Conservation (phyloP, 331 rosid species). For the Rosa hybrid region DNA sequence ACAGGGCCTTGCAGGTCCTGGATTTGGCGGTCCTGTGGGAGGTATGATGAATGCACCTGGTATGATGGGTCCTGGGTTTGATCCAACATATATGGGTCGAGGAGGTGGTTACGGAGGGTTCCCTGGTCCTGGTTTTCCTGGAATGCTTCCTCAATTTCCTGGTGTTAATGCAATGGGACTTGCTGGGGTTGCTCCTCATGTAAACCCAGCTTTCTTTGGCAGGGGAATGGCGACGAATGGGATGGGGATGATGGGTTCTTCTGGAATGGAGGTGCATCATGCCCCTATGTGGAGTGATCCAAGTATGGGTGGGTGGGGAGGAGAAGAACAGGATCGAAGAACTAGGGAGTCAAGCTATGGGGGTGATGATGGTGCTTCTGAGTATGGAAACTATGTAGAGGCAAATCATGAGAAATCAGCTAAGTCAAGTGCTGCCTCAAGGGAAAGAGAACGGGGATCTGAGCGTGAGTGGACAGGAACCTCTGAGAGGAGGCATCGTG, state of each 20-base stretch:
- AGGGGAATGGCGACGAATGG: constrained; percentile 52
- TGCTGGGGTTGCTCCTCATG: constrained; percentile 56
- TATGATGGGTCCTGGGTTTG: constrained; percentile 58
- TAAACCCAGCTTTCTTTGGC: constrained; percentile 58
- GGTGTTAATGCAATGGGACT: constrained; percentile 41
- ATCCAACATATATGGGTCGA: constrained; percentile 49
- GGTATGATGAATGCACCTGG: constrained; percentile 46
- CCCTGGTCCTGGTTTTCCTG: constrained; percentile 49
- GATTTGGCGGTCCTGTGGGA: constrained; percentile 42
- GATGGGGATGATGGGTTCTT: constrained; percentile 57
- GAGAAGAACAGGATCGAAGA: constrained; percentile 50
- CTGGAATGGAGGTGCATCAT: constrained; percentile 50
- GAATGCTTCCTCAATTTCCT: constrained; percentile 51
- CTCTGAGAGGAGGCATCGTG: constrained; percentile 58
- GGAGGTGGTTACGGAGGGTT: constrained; percentile 51
- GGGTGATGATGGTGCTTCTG: constrained; percentile 56
- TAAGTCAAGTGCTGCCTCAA: constrained; percentile 40
- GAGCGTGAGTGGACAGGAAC: constrained; percentile 60
- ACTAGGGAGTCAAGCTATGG: constrained; percentile 55
- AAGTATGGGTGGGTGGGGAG: constrained; percentile 56
- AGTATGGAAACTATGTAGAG: constrained; percentile 48
- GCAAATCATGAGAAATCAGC: constrained; percentile 49
- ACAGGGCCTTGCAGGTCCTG: constrained; percentile 43
- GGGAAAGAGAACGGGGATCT: constrained; percentile 56
- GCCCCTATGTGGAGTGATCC: constrained; percentile 55